These are phyloP conservation scores for Avena atlantica DNA, from an alignment of 176 grass and related monocot genomes.

Conservation along the genomic window DNA sequence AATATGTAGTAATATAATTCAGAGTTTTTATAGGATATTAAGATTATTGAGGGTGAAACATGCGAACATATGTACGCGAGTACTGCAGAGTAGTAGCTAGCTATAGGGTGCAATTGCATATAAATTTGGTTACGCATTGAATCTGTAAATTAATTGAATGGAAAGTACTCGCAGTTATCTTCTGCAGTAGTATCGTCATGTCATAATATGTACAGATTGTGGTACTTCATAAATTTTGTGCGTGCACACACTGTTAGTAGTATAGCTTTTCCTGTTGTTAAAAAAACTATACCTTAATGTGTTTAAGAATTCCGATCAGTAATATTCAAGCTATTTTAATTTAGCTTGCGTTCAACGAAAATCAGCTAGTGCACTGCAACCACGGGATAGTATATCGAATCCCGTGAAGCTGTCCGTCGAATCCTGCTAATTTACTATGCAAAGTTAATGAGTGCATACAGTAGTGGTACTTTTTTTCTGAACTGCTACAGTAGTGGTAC, in stretches of 20 bases:
- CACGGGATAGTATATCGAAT: not conserved
- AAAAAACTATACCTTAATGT: not conserved
- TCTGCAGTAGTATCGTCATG: not conserved
- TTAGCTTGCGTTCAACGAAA: not conserved
- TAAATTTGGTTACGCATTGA: not conserved
- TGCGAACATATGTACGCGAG: not conserved
- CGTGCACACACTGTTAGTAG: not conserved
- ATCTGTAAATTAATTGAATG: not conserved
- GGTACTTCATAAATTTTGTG: not conserved
- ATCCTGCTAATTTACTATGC: not conserved
- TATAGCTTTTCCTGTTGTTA: too few species aligned
- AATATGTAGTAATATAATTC: too few species aligned
- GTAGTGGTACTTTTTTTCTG: not conserved
- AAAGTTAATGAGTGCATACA: not conserved
- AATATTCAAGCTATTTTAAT: not conserved
- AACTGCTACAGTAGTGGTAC: not conserved
- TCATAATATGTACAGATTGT: not conserved
- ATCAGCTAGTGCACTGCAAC: not conserved
- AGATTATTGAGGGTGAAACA: not conserved
- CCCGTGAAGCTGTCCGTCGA: not conserved
- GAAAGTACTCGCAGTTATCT: constrained; percentile 7
- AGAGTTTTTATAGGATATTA: not conserved
- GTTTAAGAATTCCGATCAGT: not conserved
- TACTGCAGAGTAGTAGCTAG: not conserved
- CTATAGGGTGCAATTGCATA: not conserved